Evolutionary conservation across 169 alveolate species (phyloP), one percentile per base, ranked within the genome.

Genomic region (Babesia microti): DNA sequence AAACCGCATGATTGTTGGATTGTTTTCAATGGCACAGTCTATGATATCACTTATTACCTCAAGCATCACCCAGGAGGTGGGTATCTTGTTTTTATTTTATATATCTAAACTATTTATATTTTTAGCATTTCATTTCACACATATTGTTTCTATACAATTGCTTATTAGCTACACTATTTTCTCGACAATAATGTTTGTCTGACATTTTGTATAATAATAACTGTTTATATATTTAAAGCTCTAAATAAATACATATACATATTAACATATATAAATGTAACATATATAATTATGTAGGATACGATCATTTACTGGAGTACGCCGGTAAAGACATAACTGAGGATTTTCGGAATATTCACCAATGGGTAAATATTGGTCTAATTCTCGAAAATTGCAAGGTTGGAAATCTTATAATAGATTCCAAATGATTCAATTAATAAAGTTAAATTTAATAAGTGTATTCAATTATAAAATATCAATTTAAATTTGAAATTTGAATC

Each of bases 1-100:
- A 56, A 57, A n/a, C 35, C 33, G 37, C 33, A 48, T n/a, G 84
- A 72, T 30, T 70, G 81, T 17, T 80, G 89, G 89, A 40, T 60
- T 34, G 74, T 68, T 21, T 45, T 59, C 41, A 66, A 75, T 28
- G 81, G 81, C 28, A 54, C 55, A 22, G 84, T 80, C 11, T 80
- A 80, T 53, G 81, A 80, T 37, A n/a, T 80, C 22, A 80, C 89
- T 5, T 46, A 69, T 12, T 80, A 69, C 43, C 28, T 71, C 26
- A 29, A 60, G 37, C 23, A 17, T 24, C 89, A 80, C 32, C 89
- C 89, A 4, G 89, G 89, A 29, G 89, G 89, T 70, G 21, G 21
- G 50, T 37, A n/a, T n/a, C n/a, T n/a, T n/a, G n/a, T n/a, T n/a
- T n/a, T n/a, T n/a, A n/a, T n/a, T n/a, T n/a, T n/a, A n/a, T n/a